Evolutionary conservation across 169 alveolate species (phyloP).

Genomic region (Theileria parva): DNA sequence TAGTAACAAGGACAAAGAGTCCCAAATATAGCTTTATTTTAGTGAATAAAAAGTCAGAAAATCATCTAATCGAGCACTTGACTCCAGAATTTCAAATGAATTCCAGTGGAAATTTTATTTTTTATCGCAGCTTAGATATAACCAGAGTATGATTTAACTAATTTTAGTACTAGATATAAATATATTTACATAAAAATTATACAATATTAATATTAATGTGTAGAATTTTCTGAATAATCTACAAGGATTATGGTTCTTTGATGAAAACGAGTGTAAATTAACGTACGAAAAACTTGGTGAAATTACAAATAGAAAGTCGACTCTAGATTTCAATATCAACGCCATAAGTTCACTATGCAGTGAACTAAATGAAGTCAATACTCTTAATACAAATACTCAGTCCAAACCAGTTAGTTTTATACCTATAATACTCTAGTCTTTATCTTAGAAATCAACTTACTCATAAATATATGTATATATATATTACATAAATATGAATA

Average conservation of each 20-base stretch:
- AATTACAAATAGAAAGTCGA: slow-evolving; percentile 22
- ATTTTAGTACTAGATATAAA: background rate
- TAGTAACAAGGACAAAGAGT: slow-evolving; percentile 50
- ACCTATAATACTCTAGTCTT: too few relatives aligned
- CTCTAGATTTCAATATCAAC: slow-evolving; percentile 16
- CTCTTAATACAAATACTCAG: too few relatives aligned
- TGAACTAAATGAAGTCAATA: background rate
- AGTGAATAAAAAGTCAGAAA: slow-evolving; percentile 72
- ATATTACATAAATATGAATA: too few relatives aligned
- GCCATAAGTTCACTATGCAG: background rate
- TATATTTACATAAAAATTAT: background rate
- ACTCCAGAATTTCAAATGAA: slow-evolving; percentile 66
- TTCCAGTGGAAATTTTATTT: slow-evolving; percentile 66
- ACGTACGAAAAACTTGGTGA: slow-evolving; percentile 30
- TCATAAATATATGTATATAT: too few relatives aligned
- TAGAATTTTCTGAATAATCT: slow-evolving; percentile 27
- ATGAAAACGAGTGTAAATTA: slow-evolving; percentile 46
- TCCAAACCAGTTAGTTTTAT: too few relatives aligned
- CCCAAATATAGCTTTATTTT: slow-evolving; percentile 65
- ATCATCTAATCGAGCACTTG: slow-evolving; percentile 70
- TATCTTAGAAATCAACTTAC: too few relatives aligned
- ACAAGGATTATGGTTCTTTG: slow-evolving; percentile 58
- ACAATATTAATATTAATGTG: background rate
- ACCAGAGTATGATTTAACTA: slow-evolving; percentile 23
- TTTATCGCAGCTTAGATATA: slow-evolving; percentile 50